phyloP scores from a whole-genome alignment of 257 asterid genomes.

The Penstemon davidsonii region DNA sequence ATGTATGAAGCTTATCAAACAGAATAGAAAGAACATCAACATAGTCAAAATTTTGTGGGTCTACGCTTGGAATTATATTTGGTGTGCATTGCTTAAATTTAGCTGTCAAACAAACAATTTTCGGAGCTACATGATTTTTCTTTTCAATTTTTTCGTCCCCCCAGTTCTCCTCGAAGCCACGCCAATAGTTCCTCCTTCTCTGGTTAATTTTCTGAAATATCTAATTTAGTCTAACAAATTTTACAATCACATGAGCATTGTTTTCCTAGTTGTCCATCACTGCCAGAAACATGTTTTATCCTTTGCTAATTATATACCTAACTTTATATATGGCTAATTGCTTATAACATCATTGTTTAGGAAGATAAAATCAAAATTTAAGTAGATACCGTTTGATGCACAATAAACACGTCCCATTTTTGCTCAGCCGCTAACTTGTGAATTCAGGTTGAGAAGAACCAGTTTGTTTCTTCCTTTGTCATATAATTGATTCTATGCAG shows the following conservation, averaged over 20 bases:
- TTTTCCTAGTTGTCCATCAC: constrained; percentile 16
- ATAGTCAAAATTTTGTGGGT: background rate
- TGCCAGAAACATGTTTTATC: background rate
- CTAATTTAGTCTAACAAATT: background rate
- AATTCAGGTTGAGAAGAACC: constrained; percentile 11
- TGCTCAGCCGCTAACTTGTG: constrained; percentile 15
- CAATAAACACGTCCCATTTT: constrained; percentile 12
- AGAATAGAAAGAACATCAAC: constrained; percentile 8
- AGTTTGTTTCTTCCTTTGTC: constrained; percentile 18
- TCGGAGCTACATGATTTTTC: background rate
- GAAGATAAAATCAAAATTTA: constrained; percentile 5
- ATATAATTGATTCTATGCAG: constrained; percentile 2
- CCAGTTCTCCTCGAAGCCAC: background rate
- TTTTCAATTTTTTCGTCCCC: background rate
- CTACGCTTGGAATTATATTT: background rate
- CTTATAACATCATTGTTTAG: background rate
- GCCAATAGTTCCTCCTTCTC: too few species aligned
- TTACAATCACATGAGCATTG: background rate
- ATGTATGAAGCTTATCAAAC: background rate
- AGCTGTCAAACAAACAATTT: constrained; percentile 9
- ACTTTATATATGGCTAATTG: background rate
- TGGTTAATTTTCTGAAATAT: background rate
- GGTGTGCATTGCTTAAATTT: background rate
- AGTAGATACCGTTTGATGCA: background rate
- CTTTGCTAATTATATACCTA: background rate